These are phyloP conservation scores for Tolypocladium capitatum DNA, from an alignment of 2,329 filamentous ascomycete species.

Conservation along the genomic window DNA sequence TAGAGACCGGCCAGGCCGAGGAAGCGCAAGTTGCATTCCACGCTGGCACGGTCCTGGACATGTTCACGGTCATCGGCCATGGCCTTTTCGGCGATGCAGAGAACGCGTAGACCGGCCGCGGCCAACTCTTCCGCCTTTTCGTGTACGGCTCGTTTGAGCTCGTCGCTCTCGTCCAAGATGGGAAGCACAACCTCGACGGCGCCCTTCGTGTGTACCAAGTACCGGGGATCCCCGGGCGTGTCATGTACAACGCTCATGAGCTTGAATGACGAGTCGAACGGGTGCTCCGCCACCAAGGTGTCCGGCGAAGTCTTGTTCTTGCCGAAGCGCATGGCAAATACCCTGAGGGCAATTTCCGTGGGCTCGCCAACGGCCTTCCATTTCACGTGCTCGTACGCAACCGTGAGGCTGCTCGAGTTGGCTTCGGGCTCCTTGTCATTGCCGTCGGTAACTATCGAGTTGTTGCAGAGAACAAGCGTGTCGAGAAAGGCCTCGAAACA, in stretches of 20 bases:
- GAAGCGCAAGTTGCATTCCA: constrained; percentile 47
- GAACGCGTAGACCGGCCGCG: constrained; percentile 51
- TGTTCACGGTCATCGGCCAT: constrained; percentile 23
- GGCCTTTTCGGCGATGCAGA: constrained; percentile 47
- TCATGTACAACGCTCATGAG: constrained; percentile 60
- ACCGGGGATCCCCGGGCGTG: constrained; percentile 17
- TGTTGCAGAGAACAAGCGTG: constrained; percentile 50
- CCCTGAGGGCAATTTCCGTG: constrained; percentile 62
- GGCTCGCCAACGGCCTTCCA: constrained; percentile 54
- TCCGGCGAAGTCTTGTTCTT: constrained; percentile 32
- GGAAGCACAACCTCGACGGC: constrained; percentile 44
- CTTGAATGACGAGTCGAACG: constrained; percentile 62
- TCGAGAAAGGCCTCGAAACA: constrained; percentile 34
- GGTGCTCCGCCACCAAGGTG: constrained; percentile 48
- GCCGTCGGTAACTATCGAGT: constrained; percentile 34
- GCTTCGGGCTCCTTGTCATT: constrained; percentile 32
- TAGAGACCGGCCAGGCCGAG: constrained; percentile 61
- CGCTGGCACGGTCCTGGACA: constrained; percentile 33
- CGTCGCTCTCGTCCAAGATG: constrained; percentile 32
- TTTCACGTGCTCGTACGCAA: constrained; percentile 25
- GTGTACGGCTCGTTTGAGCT: constrained; percentile 31
- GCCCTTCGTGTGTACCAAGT: constrained; percentile 42
- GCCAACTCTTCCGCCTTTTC: constrained; percentile 43
- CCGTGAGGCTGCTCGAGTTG: constrained; percentile 34
- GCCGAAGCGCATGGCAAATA: constrained; percentile 57